Evolutionary conservation across 2,329 filamentous ascomycete species (phyloP).

Genomic region (Aspergillus viridinutans): DNA sequence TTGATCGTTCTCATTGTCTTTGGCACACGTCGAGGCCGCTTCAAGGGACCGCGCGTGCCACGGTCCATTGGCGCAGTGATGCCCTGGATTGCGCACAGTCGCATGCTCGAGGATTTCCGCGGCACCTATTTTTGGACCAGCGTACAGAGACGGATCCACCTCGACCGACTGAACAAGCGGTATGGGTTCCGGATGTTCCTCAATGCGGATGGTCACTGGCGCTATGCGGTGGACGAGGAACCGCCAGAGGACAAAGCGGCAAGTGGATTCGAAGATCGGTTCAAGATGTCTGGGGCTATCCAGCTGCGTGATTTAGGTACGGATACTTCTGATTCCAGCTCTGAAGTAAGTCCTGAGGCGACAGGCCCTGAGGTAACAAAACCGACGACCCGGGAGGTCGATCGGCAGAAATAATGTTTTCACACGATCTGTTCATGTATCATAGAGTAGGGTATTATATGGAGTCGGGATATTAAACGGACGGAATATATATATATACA

Average conservation of each 20-base stretch:
- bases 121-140: slow-evolving; percentile 29
- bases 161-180: slow-evolving; percentile 24
- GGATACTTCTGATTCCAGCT: background rate
- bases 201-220: slow-evolving; percentile 24
- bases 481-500: background rate
- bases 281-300: slow-evolving; percentile 1
- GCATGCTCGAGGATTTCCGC: slow-evolving; percentile 29
- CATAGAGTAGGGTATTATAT: background rate
- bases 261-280: slow-evolving; percentile 2
- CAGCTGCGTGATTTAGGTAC: slow-evolving; percentile 1
- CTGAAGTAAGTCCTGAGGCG: background rate
- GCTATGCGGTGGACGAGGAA: slow-evolving; percentile 32
- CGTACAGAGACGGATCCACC: slow-evolving; percentile 22
- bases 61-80: slow-evolving; percentile 32
- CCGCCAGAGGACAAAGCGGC: slow-evolving; percentile 1
- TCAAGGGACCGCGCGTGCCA: slow-evolving; percentile 30
- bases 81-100: slow-evolving; percentile 32
- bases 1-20: slow-evolving; percentile 31
- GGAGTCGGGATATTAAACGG: background rate
- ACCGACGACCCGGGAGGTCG: background rate
- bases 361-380: background rate
- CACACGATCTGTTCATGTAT: background rate
- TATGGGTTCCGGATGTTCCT: slow-evolving; percentile 32
- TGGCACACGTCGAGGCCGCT: slow-evolving; percentile 29
- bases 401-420: background rate